phyloP scores from a whole-genome alignment of 2,329 filamentous ascomycete species.

The Drechmeria coniospora region DNA sequence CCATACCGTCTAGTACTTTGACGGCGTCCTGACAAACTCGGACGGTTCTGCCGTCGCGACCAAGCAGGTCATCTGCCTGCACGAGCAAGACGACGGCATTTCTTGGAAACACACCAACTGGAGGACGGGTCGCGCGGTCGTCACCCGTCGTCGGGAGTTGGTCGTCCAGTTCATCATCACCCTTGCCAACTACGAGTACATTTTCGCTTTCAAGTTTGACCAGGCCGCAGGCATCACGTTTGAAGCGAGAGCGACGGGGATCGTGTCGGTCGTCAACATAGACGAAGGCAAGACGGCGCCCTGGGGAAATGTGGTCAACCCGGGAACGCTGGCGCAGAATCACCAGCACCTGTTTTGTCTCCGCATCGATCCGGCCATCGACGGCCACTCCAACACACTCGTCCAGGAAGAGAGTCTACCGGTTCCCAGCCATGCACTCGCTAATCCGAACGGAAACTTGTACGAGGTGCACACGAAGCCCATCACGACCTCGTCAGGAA shows the following conservation, averaged over 20 bases:
- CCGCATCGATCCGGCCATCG: slow-evolving; percentile 46
- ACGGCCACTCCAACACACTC: slow-evolving; percentile 42
- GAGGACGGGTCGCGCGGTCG: slow-evolving; percentile 38
- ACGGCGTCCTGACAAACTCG: slow-evolving; percentile 15
- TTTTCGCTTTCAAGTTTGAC: slow-evolving; percentile 29
- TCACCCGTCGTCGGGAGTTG: slow-evolving; percentile 38
- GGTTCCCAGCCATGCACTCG: slow-evolving; percentile 23
- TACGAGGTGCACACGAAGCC: slow-evolving; percentile 27
- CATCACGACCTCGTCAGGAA: slow-evolving; percentile 26
- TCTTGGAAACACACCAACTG: slow-evolving; percentile 47
- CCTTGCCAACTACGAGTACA: slow-evolving; percentile 46
- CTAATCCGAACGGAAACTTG: slow-evolving; percentile 34
- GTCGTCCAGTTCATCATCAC: slow-evolving; percentile 48
- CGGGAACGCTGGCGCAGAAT: slow-evolving; percentile 46
- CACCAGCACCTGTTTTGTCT: slow-evolving; percentile 53
- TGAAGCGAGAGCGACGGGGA: slow-evolving; percentile 22
- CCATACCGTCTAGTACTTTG: slow-evolving; percentile 16
- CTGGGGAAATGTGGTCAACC: slow-evolving; percentile 45
- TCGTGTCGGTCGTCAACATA: slow-evolving; percentile 28
- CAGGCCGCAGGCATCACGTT: slow-evolving; percentile 28
- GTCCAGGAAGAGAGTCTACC: slow-evolving; percentile 23
- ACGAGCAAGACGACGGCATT: slow-evolving; percentile 31
- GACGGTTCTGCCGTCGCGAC: slow-evolving; percentile 20
- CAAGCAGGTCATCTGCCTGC: slow-evolving; percentile 26
- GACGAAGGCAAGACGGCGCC: slow-evolving; percentile 37